Percentiles rank a stretch among this genome's conserved stretches.
Conservation (phyloP, 768 basidiomycete genomes). For the Gelatoporia subvermispora region DNA sequence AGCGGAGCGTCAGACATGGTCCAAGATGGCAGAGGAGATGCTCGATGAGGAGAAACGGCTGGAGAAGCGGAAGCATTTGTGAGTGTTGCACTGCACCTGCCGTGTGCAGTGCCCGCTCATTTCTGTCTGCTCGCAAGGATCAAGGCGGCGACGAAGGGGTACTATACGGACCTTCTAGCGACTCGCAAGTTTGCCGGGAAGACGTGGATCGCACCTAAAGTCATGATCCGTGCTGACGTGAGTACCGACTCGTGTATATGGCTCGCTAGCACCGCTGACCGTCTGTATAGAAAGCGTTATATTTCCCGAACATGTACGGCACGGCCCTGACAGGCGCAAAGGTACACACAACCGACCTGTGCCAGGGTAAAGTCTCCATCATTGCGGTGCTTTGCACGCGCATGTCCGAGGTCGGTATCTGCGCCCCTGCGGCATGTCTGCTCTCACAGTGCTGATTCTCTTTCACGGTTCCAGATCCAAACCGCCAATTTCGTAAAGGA, state of each 20-base stretch:
- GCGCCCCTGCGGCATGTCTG: background rate
- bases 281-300: conserved; percentile 71
- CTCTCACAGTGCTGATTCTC: background rate
- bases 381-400: conserved; percentile 80
- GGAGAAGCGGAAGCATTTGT: conserved; percentile 64
- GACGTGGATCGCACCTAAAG: conserved; percentile 88
- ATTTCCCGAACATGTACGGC: conserved; percentile 84
- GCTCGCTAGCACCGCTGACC: conserved; percentile 1
- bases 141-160: conserved; percentile 68
- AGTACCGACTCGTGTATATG: conserved; percentile 33
- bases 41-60: conserved; percentile 68
- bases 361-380: conserved; percentile 70
- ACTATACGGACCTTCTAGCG: conserved; percentile 83
- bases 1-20: conserved; percentile 51
- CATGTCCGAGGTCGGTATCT: conserved; percentile 71
- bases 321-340: conserved; percentile 52
- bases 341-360: conserved; percentile 74
- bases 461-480: conserved; percentile 54
- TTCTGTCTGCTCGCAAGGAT: conserved; percentile 40
- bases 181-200: conserved; percentile 85
- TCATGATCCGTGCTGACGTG: conserved; percentile 88
- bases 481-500: conserved; percentile 62
- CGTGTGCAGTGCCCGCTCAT: conserved; percentile 17
- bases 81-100: conserved; percentile 12
- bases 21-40: conserved; percentile 60